Base-by-base conservation (phyloP, 345 rosid species). In the Gossypium herbaceum region DNA sequence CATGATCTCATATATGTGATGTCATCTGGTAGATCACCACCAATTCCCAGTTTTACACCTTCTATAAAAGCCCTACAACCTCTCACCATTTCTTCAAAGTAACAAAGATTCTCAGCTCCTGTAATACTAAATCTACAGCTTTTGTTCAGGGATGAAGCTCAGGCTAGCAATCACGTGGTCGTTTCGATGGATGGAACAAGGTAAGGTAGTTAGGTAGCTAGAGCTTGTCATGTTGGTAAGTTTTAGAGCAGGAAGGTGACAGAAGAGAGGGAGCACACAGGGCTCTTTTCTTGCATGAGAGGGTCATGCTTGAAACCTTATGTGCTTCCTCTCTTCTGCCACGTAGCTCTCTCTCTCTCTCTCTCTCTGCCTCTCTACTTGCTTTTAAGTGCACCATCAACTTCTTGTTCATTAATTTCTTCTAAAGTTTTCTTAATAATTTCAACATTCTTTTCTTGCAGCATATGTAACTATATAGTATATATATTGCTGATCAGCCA, bases 211-310 rank as follows among this genome's bases (percentile, higher is more conserved):
- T 47, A 54, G 22, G 7, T 34, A 17, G 57, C 57, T 59, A 7
- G 7, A 10, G 16, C 39, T 59, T 11, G 41, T 13, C 64, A 16
- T 59, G 39, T 68, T 55, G 63, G 34, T 58, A 22, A 67, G 3
- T 6, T 4, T 34, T 13, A 51, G 17, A 10, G 34, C 10, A 1
- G 73, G 60, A 69, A 51, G 73, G 73, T 69, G 73, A 69, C 73
- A 69, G 73, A 69, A 51, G 73, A 69, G 59, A 69, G 73, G 39
- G 45, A 69, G 73, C 73, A 69, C 73, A 69, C 73, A 27, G 13
- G 9, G 73, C 29, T 68, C 9, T 51, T 34, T 51, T 51, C 73
- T 27, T 51, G 60, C 60, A 25, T 59, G 64, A 69, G 45, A 25
- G 10, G 9, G 16, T 69, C 73, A 17, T 69, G 73, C 73, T 69